Evolutionary conservation across 306 rosid species (phyloP), one percentile per base, ranked within the genome.

Genomic region (Astragalus glycyphyllos): DNA sequence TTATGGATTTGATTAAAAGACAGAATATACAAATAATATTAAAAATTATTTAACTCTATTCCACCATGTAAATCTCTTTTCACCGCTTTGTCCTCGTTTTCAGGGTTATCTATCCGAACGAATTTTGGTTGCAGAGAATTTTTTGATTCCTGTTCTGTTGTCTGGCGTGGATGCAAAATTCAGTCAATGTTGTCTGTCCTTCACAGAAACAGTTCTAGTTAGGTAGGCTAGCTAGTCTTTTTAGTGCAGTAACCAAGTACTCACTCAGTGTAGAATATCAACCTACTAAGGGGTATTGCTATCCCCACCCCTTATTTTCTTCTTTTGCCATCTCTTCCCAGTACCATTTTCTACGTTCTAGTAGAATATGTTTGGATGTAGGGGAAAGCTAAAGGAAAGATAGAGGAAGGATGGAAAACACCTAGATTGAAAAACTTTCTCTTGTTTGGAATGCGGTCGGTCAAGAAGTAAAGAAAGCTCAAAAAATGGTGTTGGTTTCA

Each of bases 151-250:
- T 47, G 51, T 7, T 65, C 65, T 12, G 61, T 58, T 56, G 70
- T 75, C 80, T 57, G 77, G 63, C 70, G 49, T 56, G 70, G 59
- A 63, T 38, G 60, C 54, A 26, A 58, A 62, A 9, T 74, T 61
- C 80, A 74, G 63, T 56, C 6, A 26, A 15, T 7, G 64, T 65
- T 10, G 64, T 65, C 63, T 74, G 69, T 31, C 68, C 31, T 73
- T 73, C 44, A 47, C 61, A 51, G 34, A 16, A 38, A 29, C 54
- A 23, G 55, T 40, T 48, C 57, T 31, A 58, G 41, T 37, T 41
- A 50, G 35, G 38, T 5, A 51, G 42, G 57, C 42, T 20, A 8
- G 59, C 73, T 62, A 61, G 53, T 11, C 44, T 74, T 11, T 13
- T 26, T 11, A 15, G 57, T 26, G 14, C 31, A 34, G 5, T 60